Conservation (phyloP, 805 yeast species). For the Candida adriatica region DNA sequence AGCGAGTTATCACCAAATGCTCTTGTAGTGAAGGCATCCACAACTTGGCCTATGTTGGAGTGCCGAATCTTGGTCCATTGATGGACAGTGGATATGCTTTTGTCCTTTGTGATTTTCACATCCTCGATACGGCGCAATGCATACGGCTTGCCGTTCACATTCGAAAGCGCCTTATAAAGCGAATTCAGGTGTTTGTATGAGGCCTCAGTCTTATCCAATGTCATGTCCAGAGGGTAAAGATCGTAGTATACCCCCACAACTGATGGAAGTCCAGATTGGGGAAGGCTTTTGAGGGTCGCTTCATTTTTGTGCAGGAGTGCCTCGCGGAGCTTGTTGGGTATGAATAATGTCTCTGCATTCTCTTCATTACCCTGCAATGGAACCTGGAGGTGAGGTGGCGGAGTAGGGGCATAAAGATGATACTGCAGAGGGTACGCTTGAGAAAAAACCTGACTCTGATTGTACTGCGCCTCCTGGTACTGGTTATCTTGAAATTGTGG, state of each 20-base stretch:
- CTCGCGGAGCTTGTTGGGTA: slow-evolving; percentile 68
- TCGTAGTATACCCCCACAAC: slow-evolving; percentile 80
- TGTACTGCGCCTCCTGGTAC: slow-evolving; percentile 9
- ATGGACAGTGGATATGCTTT: slow-evolving; percentile 52
- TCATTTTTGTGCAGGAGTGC: slow-evolving; percentile 66
- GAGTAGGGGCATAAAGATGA: slow-evolving; percentile 85
- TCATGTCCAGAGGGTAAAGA: slow-evolving; percentile 70
- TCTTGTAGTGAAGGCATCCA: slow-evolving; percentile 81
- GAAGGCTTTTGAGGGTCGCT: slow-evolving; percentile 66
- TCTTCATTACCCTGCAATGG: slow-evolving; percentile 68
- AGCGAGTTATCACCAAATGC: slow-evolving; percentile 79
- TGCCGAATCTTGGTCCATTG: slow-evolving; percentile 55
- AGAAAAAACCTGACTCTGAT: slow-evolving; percentile 9
- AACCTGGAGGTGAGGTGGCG: slow-evolving; percentile 63
- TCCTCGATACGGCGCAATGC: slow-evolving; percentile 68
- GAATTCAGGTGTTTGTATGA: slow-evolving; percentile 51
- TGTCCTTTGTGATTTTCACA: slow-evolving; percentile 47
- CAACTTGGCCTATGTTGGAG: slow-evolving; percentile 58
- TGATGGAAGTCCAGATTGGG: slow-evolving; percentile 58
- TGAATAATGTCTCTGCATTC: slow-evolving; percentile 59
- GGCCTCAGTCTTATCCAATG: slow-evolving; percentile 27
- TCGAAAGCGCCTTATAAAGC: slow-evolving; percentile 75
- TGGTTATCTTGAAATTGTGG: slow-evolving; percentile 8
- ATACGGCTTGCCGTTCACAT: slow-evolving; percentile 70
- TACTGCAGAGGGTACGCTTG: slow-evolving; percentile 57